Evolutionary conservation across 75 land plant genomes (phyloP), one percentile per base, ranked within the genome.

Genomic region (Cupressus sempervirens): DNA sequence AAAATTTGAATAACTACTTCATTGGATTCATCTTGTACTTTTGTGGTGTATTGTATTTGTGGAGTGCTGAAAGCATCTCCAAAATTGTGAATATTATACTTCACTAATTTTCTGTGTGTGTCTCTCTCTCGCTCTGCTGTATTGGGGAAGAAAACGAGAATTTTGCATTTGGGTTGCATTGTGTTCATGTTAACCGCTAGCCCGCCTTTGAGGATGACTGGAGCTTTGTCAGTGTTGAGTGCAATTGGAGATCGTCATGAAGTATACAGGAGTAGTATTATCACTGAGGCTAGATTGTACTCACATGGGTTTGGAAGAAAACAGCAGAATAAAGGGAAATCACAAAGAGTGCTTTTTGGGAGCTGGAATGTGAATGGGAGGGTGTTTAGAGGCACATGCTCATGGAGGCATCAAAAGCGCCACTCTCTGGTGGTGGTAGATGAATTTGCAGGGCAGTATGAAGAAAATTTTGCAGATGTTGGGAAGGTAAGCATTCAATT

Each of bases 371-470:
- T 83, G 26, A 84, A 84, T 12, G 75, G 79, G 12, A 86, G 82
- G 48, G 89, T 75, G 62, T 70, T 86, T 38, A 36, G 85, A 13
- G 82, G 76, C 32, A 80, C 84, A 41, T 83, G 80, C 50, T 72
- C 73, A 6, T 30, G 76, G 56, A 88, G 85, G 86, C 89, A 87
- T 83, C 86, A 86, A 79, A 70, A 84, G 36, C 86, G 72, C 38
- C 30, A 45, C 36, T 29, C 83, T 12, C 82, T 88, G 16, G 84
- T 86, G 84, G 88, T 97, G 45, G 92, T 92, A 65, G 86, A 85
- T 84, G 94, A 97, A 23, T 40, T 97, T 36, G 99, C 82, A 3
- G 99, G 99, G 32, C 96, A 95, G 82, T 97, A 97, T 75, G 99
- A 97, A 43, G 99, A 97, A 13, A 92, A 83, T 20, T 97, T 95